These are phyloP conservation scores for Plenodomus lindquistii DNA, from an alignment of 2,329 filamentous ascomycete species.

Conservation along the genomic window DNA sequence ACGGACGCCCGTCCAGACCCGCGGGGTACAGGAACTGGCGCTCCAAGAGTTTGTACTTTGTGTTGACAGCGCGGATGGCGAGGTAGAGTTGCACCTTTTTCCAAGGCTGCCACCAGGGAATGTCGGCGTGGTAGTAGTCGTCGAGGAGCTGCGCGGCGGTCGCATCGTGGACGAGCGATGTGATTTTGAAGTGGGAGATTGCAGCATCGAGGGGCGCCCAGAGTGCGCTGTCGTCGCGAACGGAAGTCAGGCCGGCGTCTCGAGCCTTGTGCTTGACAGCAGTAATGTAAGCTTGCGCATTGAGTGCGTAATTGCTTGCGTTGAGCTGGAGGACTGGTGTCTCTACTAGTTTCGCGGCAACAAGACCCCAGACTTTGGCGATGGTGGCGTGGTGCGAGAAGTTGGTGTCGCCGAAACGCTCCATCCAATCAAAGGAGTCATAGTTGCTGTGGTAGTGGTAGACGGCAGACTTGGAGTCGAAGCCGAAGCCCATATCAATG, in stretches of 20 bases:
- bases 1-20: conserved; percentile 77
- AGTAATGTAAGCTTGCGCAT: conserved; percentile 48
- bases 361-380: conserved; percentile 51
- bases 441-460: conserved; percentile 86
- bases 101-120: conserved; percentile 81
- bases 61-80: conserved; percentile 70
- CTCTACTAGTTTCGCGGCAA: conserved; percentile 53
- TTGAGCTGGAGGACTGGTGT: conserved; percentile 53
- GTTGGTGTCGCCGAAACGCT: conserved; percentile 69
- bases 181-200: conserved; percentile 54
- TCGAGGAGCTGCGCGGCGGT: conserved; percentile 51
- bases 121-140: conserved; percentile 54
- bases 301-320: conserved; percentile 52
- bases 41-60: conserved; percentile 83
- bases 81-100: conserved; percentile 67
- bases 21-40: conserved; percentile 74
- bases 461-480: conserved; percentile 50
- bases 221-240: conserved; percentile 36
- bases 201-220: conserved; percentile 55
- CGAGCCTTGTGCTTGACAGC: conserved; percentile 44
- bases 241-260: conserved; percentile 7
- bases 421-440: conserved; percentile 84
- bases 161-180: conserved; percentile 56
- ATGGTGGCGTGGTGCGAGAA: conserved; percentile 62
- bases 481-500: conserved; percentile 53